A percentile compares a stretch with the other conserved stretches of the same genome.
phyloP scores from a whole-genome alignment of 2,329 filamentous ascomycete species.

The Arthrocladium fulminans region DNA sequence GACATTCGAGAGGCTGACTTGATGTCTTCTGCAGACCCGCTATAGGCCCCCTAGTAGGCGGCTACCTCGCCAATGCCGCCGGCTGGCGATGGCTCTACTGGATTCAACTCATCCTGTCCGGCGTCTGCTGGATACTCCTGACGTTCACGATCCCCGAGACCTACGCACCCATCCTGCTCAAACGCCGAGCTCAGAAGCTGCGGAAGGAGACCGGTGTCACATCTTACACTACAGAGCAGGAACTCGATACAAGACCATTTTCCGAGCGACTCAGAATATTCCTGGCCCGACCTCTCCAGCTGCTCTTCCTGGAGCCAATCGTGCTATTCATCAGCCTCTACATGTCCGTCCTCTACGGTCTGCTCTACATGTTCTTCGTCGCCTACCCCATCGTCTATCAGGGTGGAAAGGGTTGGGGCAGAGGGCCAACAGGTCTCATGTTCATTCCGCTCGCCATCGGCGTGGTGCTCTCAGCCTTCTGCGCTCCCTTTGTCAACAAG shows the following conservation, averaged over 20 bases:
- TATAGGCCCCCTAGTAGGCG: conserved; percentile 66
- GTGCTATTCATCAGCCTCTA: conserved; percentile 76
- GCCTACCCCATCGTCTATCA: conserved; percentile 60
- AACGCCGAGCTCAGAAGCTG: conserved; percentile 59
- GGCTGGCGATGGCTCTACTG: conserved; percentile 83
- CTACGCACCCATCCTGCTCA: conserved; percentile 71
- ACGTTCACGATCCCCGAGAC: conserved; percentile 84
- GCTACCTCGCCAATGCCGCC: conserved; percentile 59
- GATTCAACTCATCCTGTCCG: conserved; percentile 71
- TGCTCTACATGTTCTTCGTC: conserved; percentile 46
- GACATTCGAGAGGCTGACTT: background rate
- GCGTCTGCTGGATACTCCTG: conserved; percentile 62
- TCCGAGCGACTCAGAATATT: conserved; percentile 62
- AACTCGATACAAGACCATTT: conserved; percentile 65
- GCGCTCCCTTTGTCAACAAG: conserved; percentile 66
- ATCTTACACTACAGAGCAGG: conserved; percentile 68
- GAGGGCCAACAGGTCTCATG: conserved; percentile 70
- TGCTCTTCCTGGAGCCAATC: conserved; percentile 75
- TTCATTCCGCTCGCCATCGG: conserved; percentile 77
- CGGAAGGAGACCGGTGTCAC: conserved; percentile 58
- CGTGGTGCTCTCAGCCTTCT: conserved; percentile 65
- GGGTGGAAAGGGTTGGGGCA: conserved; percentile 67
- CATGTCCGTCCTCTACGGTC: conserved; percentile 67
- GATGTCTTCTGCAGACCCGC: conserved; percentile 55
- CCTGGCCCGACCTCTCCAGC: conserved; percentile 72